These are phyloP conservation scores for Pyrus communis DNA, from an alignment of 306 rosid species.

Conservation along the genomic window DNA sequence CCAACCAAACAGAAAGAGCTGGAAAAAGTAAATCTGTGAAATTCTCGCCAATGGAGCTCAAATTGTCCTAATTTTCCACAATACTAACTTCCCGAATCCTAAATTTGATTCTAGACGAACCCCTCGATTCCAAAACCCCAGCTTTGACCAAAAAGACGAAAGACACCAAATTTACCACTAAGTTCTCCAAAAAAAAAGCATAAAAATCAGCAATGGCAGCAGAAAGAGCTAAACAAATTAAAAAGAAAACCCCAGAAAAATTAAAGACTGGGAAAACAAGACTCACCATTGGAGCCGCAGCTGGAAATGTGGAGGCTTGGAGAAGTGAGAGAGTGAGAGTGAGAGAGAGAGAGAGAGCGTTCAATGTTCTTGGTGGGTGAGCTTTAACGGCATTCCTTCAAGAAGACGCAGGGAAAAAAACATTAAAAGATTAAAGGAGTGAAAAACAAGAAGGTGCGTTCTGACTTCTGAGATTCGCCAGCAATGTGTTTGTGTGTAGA, in stretches of 20 bases:
- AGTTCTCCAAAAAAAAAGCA: neutral
- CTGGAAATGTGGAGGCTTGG: neutral
- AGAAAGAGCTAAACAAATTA: neutral
- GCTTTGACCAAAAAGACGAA: neutral
- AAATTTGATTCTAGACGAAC: neutral
- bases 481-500: neutral
- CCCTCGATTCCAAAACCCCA: neutral
- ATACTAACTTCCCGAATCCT: neutral
- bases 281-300: neutral
- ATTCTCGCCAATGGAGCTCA: neutral
- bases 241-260: neutral
- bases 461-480: slow-evolving; percentile 14
- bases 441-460: neutral
- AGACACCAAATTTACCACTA: neutral
- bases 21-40: neutral
- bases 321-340: neutral
- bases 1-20: neutral
- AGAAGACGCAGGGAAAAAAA: slow-evolving; percentile 26
- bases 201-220: neutral
- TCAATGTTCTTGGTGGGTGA: neutral
- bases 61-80: neutral
- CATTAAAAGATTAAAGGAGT: neutral
- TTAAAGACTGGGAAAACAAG: neutral
- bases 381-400: slow-evolving; percentile 65
- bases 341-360: neutral